Evolutionary conservation across 257 asterid genomes (phyloP).

Genomic region (Rehmannia glutinosa): DNA sequence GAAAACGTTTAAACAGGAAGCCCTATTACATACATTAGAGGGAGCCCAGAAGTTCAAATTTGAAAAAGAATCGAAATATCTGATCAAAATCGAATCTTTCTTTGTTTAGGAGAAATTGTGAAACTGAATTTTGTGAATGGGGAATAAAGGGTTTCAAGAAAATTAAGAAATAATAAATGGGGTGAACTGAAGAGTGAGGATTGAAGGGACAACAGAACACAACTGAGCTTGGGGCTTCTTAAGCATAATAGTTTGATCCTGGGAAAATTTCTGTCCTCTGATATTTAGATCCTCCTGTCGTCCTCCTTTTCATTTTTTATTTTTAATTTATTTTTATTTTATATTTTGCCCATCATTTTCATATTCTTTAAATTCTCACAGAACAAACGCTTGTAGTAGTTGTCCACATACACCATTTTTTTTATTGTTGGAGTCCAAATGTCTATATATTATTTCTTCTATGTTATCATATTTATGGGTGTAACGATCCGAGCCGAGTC

Average conservation of each 20-base stretch:
- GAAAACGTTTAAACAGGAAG: not conserved
- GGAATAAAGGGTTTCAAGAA: not conserved
- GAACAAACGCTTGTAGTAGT: constrained; percentile 1
- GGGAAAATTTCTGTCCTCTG: not conserved
- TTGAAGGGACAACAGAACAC: constrained; percentile 1
- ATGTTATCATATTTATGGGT: too few species aligned
- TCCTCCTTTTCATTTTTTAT: not conserved
- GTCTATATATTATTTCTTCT: not conserved
- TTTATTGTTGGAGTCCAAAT: not conserved
- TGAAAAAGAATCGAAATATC: constrained; percentile 5
- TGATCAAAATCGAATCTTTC: constrained; percentile 8
- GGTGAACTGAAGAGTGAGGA: not conserved
- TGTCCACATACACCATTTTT: not conserved
- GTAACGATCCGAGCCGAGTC: too few species aligned
- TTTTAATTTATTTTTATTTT: not conserved
- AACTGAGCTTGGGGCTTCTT: not conserved
- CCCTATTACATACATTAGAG: not conserved
- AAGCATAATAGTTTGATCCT: not conserved
- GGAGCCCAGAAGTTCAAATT: constrained; percentile 16
- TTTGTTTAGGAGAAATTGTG: not conserved
- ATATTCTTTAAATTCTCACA: not conserved
- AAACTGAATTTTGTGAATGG: not conserved
- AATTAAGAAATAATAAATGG: constrained; percentile 7
- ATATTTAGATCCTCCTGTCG: constrained; percentile 14
- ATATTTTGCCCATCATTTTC: not conserved